A percentile compares a stretch with the other conserved stretches of the same genome.
These are phyloP conservation scores for Zea luxurians DNA, from an alignment of 176 grass and related monocot genomes.

Conservation along the genomic window DNA sequence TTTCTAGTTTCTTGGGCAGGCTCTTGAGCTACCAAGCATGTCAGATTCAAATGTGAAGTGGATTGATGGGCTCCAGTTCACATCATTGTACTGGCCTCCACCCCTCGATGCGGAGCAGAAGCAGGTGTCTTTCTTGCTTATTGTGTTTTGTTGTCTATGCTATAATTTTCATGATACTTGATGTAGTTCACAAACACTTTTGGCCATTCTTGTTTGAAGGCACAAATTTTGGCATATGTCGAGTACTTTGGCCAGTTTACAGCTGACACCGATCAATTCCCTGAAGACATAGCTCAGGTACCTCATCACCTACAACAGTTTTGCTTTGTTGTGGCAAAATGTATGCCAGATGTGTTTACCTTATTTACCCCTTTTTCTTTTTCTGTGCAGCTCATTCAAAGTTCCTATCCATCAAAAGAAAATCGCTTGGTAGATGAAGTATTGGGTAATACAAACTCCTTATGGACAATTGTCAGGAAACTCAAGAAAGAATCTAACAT, in stretches of 20 bases:
- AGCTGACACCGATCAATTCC: slow-evolving; percentile 86
- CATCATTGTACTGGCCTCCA: slow-evolving; percentile 81
- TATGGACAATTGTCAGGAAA: neutral
- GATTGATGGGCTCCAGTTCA: slow-evolving; percentile 80
- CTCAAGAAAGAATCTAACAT: slow-evolving; percentile 38
- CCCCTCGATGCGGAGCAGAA: slow-evolving; percentile 81
- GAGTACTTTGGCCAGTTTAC: slow-evolving; percentile 99
- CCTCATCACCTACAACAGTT: slow-evolving; percentile 12
- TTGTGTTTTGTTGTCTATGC: slow-evolving; percentile 15
- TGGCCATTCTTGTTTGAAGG: slow-evolving; percentile 54
- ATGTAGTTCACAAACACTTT: slow-evolving; percentile 8
- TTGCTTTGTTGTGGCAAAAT: slow-evolving; percentile 6
- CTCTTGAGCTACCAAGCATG: slow-evolving; percentile 61
- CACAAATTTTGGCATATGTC: slow-evolving; percentile 94
- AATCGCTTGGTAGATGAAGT: slow-evolving; percentile 92
- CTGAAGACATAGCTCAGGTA: slow-evolving; percentile 97
- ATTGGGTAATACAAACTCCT: slow-evolving; percentile 66
- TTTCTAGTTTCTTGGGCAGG: slow-evolving; percentile 53
- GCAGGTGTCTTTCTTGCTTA: slow-evolving; percentile 49
- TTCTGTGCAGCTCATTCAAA: slow-evolving; percentile 90
- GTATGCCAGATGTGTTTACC: slow-evolving; percentile 2
- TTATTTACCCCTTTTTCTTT: neutral
- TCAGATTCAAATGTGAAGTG: slow-evolving; percentile 80
- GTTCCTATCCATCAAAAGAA: slow-evolving; percentile 90
- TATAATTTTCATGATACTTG: slow-evolving; percentile 17